Conservation (phyloP, 164 flowering plant species). For the Stephania yunnanensis region DNA sequence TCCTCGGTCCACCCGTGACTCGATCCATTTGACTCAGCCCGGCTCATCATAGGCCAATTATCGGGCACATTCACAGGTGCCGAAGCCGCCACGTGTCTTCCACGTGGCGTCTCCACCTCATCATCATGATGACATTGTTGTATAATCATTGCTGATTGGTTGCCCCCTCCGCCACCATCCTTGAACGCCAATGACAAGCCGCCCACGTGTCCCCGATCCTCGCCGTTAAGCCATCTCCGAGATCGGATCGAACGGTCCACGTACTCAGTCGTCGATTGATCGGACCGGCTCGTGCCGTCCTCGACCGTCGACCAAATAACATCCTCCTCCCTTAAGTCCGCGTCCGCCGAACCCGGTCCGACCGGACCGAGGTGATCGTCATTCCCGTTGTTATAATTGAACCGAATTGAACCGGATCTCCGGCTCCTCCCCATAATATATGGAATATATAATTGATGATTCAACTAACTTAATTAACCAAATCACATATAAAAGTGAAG, state of each 20-base stretch:
- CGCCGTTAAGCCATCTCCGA: background rate
- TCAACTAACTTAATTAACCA: background rate
- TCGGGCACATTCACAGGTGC: slow-evolving; percentile 86
- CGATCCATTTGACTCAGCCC: slow-evolving; percentile 66
- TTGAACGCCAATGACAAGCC: slow-evolving; percentile 75
- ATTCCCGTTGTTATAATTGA: slow-evolving; percentile 13
- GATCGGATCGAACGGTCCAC: background rate
- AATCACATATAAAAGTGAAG: background rate
- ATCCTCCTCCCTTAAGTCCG: slow-evolving; percentile 25
- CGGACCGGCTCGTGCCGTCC: background rate
- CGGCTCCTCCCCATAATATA: slow-evolving; percentile 21
- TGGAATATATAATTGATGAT: background rate
- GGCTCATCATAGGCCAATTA: slow-evolving; percentile 55
- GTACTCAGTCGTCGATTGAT: background rate
- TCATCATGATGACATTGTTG: slow-evolving; percentile 25
- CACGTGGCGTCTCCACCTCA: slow-evolving; percentile 18
- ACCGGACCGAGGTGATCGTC: background rate
- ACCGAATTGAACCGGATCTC: slow-evolving; percentile 16
- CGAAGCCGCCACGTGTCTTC: slow-evolving; percentile 44
- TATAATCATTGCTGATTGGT: slow-evolving; percentile 40
- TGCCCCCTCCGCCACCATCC: slow-evolving; percentile 14
- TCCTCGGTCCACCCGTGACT: slow-evolving; percentile 52
- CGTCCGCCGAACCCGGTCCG: background rate
- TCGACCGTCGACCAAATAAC: slow-evolving; percentile 20
- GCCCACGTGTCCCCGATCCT: slow-evolving; percentile 35